phyloP scores from a whole-genome alignment of 1,139 yeast species.

The Debaryomycetaceae sp. region DNA sequence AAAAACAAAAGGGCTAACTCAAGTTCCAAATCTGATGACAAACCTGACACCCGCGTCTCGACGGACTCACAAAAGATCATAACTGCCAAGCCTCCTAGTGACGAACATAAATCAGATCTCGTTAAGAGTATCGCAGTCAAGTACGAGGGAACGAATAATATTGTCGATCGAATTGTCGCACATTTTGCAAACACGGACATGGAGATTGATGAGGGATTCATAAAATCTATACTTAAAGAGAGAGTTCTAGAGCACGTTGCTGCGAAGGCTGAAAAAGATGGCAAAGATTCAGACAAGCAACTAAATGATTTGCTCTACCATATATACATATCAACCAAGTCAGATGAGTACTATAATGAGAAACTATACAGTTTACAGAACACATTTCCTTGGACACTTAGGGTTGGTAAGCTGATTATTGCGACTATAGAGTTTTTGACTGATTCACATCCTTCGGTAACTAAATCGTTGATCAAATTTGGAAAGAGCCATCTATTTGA shows the following conservation, averaged over 20 bases:
- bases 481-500: constrained; percentile 1
- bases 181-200: no score
- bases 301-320: constrained; percentile 5
- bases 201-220: no score
- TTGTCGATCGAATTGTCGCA: no score
- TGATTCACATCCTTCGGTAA: background rate
- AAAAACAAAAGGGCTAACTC: no score
- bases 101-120: no score
- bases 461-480: constrained; percentile 1
- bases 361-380: constrained; percentile 5
- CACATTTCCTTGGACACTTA: constrained; percentile 12
- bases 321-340: constrained; percentile 4
- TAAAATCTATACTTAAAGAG: no score
- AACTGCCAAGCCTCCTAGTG: no score
- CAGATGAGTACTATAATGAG: constrained; percentile 10
- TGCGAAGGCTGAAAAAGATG: no score
- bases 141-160: background rate
- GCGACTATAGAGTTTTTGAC: constrained; percentile 13
- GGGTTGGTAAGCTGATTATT: constrained; percentile 10
- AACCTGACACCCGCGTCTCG: no score
- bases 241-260: no score
- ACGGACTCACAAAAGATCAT: no score
- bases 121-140: background rate
- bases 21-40: no score
- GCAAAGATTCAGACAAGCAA: background rate